Percentiles rank a stretch among this genome's conserved stretches.
Conservation (phyloP, 2,329 filamentous ascomycete species). For the Sclerotinia trifoliorum region DNA sequence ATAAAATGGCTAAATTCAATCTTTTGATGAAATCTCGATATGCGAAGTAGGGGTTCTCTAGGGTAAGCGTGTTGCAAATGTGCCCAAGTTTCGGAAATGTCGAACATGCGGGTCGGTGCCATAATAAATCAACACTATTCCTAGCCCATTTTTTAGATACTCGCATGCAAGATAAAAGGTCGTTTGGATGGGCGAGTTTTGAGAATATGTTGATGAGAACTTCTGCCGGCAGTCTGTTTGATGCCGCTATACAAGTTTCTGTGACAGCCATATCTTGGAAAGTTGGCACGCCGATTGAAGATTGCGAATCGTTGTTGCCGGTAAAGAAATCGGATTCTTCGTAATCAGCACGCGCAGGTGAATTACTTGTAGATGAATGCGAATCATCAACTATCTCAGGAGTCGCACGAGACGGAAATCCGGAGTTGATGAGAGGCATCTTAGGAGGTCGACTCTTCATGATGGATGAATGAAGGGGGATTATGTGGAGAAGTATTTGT, state of each 20-base stretch:
- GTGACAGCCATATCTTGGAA: constrained; percentile 71
- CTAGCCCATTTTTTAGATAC: constrained; percentile 93
- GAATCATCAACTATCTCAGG: constrained; percentile 39
- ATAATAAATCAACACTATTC: constrained; percentile 88
- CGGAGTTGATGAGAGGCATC: constrained; percentile 33
- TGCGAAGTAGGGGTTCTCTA: constrained; percentile 74
- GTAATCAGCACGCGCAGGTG: constrained; percentile 73
- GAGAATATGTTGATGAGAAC: constrained; percentile 91
- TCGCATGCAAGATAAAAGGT: constrained; percentile 85
- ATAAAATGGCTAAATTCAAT: constrained; percentile 81
- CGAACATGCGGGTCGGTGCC: constrained; percentile 90
- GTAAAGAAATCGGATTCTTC: constrained; percentile 94
- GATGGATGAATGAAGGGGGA: constrained; percentile 15
- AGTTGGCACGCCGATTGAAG: constrained; percentile 79
- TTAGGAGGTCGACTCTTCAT: constrained; percentile 35
- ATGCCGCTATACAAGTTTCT: constrained; percentile 70
- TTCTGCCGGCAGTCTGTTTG: constrained; percentile 86
- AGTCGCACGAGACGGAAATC: constrained; percentile 33
- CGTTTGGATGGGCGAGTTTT: constrained; percentile 71
- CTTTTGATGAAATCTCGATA: constrained; percentile 91
- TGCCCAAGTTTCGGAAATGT: constrained; percentile 77
- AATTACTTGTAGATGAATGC: constrained; percentile 61
- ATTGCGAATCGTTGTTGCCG: constrained; percentile 86
- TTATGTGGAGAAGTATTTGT: not conserved
- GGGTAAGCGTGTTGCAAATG: constrained; percentile 76